Evolutionary conservation across 331 rosid genomes (phyloP).

Genomic region (Quercus lobata): DNA sequence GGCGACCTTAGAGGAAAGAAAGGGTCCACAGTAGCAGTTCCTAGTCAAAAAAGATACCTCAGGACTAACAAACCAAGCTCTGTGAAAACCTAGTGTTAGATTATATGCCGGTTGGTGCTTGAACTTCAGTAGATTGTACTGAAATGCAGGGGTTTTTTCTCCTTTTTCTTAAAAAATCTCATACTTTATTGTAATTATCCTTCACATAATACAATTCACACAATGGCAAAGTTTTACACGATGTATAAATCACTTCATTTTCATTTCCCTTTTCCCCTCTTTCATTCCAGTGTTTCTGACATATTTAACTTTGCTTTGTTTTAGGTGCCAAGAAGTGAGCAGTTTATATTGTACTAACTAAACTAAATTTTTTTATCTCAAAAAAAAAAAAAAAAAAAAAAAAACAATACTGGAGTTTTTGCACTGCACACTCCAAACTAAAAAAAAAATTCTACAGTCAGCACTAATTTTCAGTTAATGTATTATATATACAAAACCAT

Average conservation of each 20-base stretch:
- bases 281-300: background rate
- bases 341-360: background rate
- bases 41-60: slow-evolving; percentile 36
- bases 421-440: too few species aligned
- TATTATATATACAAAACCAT: too few species aligned
- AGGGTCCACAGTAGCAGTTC: slow-evolving; percentile 24
- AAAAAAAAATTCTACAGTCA: too few species aligned
- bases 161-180: background rate
- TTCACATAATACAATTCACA: background rate
- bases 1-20: slow-evolving; percentile 25
- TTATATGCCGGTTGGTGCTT: background rate
- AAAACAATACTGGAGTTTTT: too few species aligned
- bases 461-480: too few species aligned
- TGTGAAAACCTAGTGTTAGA: slow-evolving; percentile 14
- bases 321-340: background rate
- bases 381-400: too few species aligned
- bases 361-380: background rate
- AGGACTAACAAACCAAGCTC: slow-evolving; percentile 37
- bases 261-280: background rate
- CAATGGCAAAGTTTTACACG: background rate
- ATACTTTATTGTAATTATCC: background rate
- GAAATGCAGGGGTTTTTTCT: background rate
- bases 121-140: background rate
- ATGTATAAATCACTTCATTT: background rate
- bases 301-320: background rate